Evolutionary conservation across 179 eudicot genomes (phyloP).

Genomic region (Vitellaria paradoxa): DNA sequence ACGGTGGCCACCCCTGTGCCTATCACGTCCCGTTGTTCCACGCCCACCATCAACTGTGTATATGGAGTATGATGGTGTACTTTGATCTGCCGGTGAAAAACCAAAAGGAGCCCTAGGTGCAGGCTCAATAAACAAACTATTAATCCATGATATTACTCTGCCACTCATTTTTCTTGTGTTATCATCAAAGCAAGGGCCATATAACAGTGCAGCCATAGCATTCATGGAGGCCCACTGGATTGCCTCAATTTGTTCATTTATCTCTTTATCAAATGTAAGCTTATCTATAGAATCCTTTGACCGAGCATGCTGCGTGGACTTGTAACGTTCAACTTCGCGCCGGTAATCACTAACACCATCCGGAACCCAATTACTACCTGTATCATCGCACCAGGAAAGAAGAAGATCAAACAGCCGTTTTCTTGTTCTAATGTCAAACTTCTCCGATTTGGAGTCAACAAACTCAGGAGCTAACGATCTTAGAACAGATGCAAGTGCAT

Average conservation of each 20-base stretch:
- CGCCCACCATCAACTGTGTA: constrained; percentile 63
- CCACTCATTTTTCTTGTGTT: constrained; percentile 99
- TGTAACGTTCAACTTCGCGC: constrained; percentile 96
- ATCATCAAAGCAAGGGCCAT: constrained; percentile 99
- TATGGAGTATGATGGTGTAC: constrained; percentile 94
- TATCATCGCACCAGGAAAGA: constrained; percentile 91
- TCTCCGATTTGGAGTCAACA: constrained; percentile 94
- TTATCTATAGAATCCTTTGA: constrained; percentile 97
- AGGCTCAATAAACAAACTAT: constrained; percentile 92
- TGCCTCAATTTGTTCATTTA: constrained; percentile 94
- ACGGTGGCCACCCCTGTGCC: constrained; percentile 90
- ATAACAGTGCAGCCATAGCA: constrained; percentile 92
- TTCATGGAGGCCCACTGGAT: constrained; percentile 98
- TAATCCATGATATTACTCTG: constrained; percentile 92
- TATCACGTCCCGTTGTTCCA: constrained; percentile 80
- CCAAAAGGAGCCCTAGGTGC: constrained; percentile 97
- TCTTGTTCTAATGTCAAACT: constrained; percentile 82
- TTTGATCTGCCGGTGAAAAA: constrained; percentile 97
- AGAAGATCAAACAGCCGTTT: constrained; percentile 94
- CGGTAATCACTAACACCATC: constrained; percentile 89
- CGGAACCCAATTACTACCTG: constrained; percentile 76
- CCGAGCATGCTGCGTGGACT: constrained; percentile 83
- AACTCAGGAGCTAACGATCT: constrained; percentile 97
- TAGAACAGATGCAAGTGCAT: constrained; percentile 87
- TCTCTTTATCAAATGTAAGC: constrained; percentile 89